These are phyloP conservation scores for Trypanosoma lewisi DNA, from an alignment of 208 protist genomes.

Conservation along the genomic window DNA sequence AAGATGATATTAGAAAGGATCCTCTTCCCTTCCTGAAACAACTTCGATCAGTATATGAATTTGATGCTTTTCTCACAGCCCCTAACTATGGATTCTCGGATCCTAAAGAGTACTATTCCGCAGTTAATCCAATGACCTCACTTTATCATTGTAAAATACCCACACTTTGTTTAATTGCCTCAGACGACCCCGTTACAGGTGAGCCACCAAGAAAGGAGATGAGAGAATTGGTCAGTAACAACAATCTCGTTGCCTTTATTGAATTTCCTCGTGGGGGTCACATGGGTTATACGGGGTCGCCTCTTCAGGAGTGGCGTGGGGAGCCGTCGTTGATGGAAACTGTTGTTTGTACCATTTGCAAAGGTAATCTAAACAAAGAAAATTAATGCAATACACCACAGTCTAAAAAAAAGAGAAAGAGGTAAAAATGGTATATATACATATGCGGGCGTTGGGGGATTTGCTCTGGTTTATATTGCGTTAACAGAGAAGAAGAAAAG, in stretches of 20 bases:
- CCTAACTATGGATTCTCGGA: conserved; percentile 53
- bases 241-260: conserved; percentile 41
- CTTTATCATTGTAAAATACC: conserved; percentile 49
- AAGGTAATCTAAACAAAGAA: too few species aligned
- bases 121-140: conserved; percentile 46
- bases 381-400: too few species aligned
- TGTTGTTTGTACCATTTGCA: conserved; percentile 25
- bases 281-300: conserved; percentile 46
- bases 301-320: conserved; percentile 39
- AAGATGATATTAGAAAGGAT: conserved; percentile 18
- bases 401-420: too few species aligned
- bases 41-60: conserved; percentile 51
- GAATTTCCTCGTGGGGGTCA: conserved; percentile 55
- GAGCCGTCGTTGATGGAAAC: conserved; percentile 43
- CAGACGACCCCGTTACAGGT: conserved; percentile 61
- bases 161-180: conserved; percentile 52
- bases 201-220: conserved; percentile 29
- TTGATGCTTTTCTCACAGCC: conserved; percentile 55
- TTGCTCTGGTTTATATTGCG: too few species aligned
- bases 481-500: too few species aligned
- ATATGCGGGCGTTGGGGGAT: too few species aligned
- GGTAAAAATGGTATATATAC: too few species aligned
- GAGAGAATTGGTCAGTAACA: conserved; percentile 30
- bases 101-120: conserved; percentile 60
- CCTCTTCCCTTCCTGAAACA: conserved; percentile 25